Evolutionary conservation across 73 alveolate genomes (phyloP).

Genomic region (Durusdinium trenchii): DNA sequence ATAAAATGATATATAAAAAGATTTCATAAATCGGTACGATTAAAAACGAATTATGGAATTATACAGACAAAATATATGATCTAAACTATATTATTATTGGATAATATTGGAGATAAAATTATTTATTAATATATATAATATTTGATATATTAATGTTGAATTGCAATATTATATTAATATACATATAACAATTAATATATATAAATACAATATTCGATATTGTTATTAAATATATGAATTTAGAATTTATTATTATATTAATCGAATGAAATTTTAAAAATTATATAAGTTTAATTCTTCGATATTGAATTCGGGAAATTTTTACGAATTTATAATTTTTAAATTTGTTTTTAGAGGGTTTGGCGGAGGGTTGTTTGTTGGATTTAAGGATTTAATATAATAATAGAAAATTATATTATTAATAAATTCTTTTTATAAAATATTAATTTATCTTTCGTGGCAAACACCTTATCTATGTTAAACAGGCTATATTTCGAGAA

Average conservation of each 20-base stretch:
- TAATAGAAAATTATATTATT: not conserved
- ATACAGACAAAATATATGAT: not conserved
- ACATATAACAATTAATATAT: not conserved
- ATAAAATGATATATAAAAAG: not conserved
- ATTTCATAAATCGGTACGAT: not conserved
- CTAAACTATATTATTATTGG: not conserved
- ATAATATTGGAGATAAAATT: not conserved
- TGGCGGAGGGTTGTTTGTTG: not conserved
- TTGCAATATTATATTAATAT: not conserved
- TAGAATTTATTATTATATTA: not conserved
- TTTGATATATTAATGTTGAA: not conserved
- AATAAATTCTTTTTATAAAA: not conserved
- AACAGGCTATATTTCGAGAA: too few relatives aligned
- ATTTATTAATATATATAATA: not conserved
- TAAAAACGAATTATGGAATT: too few relatives aligned
- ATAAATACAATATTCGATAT: not conserved
- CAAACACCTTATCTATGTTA: too few relatives aligned
- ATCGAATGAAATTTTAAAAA: not conserved
- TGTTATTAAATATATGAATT: not conserved
- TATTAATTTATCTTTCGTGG: not conserved
- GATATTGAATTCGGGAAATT: not conserved
- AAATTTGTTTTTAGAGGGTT: not conserved
- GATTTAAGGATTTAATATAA: not conserved
- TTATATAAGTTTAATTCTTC: not conserved
- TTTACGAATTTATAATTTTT: not conserved